Percentiles rank a stretch among this genome's conserved stretches.
phyloP scores from a whole-genome alignment of 106 monocot species.

The Phalaenopsis equestris region DNA sequence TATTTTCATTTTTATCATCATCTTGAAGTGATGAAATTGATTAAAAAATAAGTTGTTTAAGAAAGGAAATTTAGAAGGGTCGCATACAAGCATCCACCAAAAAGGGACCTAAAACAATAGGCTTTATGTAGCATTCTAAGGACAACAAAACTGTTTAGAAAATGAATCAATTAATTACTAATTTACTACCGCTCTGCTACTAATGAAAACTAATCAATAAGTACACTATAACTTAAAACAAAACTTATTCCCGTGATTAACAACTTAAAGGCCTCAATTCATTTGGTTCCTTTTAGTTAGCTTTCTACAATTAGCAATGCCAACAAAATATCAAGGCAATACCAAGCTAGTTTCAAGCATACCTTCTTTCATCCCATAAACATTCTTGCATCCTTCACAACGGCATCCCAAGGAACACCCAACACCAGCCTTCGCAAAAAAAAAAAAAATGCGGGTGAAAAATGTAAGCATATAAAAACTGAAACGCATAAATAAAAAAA shows the following conservation, averaged over 20 bases:
- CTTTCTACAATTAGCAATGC: background rate
- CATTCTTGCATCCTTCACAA: conserved; percentile 52
- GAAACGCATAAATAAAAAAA: background rate
- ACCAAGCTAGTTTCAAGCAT: conserved; percentile 8
- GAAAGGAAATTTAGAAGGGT: too few species aligned
- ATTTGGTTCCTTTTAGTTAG: background rate
- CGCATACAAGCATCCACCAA: too few species aligned
- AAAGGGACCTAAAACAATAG: too few species aligned
- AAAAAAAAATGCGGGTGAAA: background rate
- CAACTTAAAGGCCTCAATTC: background rate
- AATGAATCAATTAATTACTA: background rate
- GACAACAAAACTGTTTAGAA: background rate
- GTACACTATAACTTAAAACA: too few species aligned
- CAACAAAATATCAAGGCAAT: background rate
- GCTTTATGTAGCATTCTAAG: too few species aligned
- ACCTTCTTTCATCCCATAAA: conserved; percentile 52
- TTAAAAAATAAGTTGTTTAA: too few species aligned
- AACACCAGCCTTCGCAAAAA: conserved; percentile 39
- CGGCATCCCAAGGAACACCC: conserved; percentile 53
- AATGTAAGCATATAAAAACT: background rate
- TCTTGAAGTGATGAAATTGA: too few species aligned
- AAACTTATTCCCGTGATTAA: too few species aligned
- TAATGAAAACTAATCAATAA: background rate
- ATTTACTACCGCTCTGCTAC: background rate
- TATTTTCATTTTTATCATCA: too few species aligned